Conservation (phyloP, 2,329 filamentous ascomycete genomes). For the Proliferodiscus dingleyae region DNA sequence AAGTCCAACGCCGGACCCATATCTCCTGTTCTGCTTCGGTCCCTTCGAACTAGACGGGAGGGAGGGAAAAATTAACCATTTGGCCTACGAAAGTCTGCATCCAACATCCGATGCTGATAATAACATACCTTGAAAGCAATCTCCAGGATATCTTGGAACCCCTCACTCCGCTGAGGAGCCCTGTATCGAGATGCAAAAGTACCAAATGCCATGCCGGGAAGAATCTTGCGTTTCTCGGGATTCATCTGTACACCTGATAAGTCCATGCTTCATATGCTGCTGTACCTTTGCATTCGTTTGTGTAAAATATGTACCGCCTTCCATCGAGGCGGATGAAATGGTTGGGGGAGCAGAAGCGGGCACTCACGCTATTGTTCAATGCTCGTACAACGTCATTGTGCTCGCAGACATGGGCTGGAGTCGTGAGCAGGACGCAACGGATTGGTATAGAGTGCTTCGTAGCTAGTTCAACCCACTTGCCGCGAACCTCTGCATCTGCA, state of each 20-base stretch:
- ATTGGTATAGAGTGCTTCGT: constrained; percentile 66
- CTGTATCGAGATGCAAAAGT: constrained; percentile 70
- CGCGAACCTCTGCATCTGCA: constrained; percentile 69
- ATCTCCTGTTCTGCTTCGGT: constrained; percentile 59
- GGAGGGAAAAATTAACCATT: neutral
- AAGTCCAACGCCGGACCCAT: constrained; percentile 78
- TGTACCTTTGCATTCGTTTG: constrained; percentile 6
- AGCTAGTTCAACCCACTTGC: constrained; percentile 74
- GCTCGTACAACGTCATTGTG: constrained; percentile 87
- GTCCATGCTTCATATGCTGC: constrained; percentile 8
- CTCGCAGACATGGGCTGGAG: constrained; percentile 56
- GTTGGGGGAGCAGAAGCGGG: constrained; percentile 6
- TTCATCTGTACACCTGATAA: constrained; percentile 53
- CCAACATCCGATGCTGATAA: neutral
- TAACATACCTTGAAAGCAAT: constrained; percentile 65
- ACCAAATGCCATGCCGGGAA: constrained; percentile 78
- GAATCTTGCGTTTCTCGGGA: constrained; percentile 67
- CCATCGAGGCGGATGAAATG: constrained; percentile 3
- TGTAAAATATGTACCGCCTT: constrained; percentile 1
- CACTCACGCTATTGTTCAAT: constrained; percentile 43
- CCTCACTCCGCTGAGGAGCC: constrained; percentile 67
- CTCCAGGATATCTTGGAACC: constrained; percentile 74
- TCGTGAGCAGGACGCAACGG: constrained; percentile 81
- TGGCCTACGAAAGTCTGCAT: neutral
- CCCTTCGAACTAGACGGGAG: constrained; percentile 24